Base-by-base conservation (phyloP, 345 rosid species). In the Kandelia obovata region DNA sequence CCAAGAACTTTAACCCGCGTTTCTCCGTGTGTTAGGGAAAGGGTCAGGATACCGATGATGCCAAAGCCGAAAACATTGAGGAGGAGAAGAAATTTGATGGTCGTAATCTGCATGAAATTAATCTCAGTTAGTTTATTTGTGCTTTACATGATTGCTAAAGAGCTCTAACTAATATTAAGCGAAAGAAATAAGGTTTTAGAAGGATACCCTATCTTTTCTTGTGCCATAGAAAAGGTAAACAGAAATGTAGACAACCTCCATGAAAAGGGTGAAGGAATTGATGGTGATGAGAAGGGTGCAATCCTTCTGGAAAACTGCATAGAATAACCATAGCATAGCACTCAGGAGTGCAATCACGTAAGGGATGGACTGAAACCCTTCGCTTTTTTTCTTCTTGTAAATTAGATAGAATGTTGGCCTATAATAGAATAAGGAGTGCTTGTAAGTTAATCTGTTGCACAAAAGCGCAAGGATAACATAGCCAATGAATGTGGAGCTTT, bases 1-100 rank as follows among this genome's bases (percentile, higher is more conserved):
- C 97, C 99, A 21, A 95, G 81, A 53, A 90, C 69, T 6, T 68
- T 21, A 28, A 72, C 71, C 19, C 96, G 91, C 16, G 28, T 64
- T 3, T 20, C 15, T 1, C 82, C 94, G 23, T 81, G 75, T 19
- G 73, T 27, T 1, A 89, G 65, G 73, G 81, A 84, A 68, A 82
- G 49, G 7, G 96, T 86, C 26, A 77, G 10, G 16, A 80, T 9
- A 37, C 82, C 71, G 27, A 92, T 64, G 20, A 59, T 28, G 2
- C 98, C 94, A 60, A 87, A 95, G 16, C 92, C 92, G 26, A 87
- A 66, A 6, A 87, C 67, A 68, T 87, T 77, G 80, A 90, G 67
- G 26, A 83, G 30, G 15, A 85, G 75, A 26, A 85, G 15, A 7
- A 86, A 76, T 77, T 84, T 92, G 65, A 77, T 7, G 15, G 96